A percentile compares a stretch with the other conserved stretches of the same genome.
Evolutionary conservation across 1,139 yeast species (phyloP).

Genomic region (Pichia sp.): DNA sequence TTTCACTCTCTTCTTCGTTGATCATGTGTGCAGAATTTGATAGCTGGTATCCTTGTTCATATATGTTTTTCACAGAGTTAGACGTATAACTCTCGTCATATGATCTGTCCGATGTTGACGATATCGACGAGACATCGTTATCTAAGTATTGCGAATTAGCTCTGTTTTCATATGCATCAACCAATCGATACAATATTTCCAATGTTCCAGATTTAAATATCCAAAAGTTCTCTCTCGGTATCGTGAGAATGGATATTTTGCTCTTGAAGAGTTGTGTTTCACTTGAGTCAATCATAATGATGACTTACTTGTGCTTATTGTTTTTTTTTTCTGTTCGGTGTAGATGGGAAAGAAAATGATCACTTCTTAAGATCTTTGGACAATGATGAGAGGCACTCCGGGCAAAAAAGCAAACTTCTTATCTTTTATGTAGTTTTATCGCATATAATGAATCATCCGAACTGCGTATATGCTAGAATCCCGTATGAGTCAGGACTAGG

Average conservation of each 20-base stretch:
- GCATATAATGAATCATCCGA: background rate
- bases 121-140: constrained; percentile 10
- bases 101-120: constrained; percentile 6
- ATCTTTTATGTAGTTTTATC: background rate
- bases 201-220: constrained; percentile 45
- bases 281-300: constrained; percentile 31
- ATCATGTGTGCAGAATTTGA: constrained; percentile 5
- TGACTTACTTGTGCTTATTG: too few relatives aligned
- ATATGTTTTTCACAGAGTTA: constrained; percentile 7
- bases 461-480: background rate
- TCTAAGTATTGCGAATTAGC: constrained; percentile 18
- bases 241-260: constrained; percentile 43
- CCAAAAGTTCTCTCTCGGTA: constrained; percentile 49
- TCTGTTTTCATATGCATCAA: constrained; percentile 21
- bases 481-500: background rate
- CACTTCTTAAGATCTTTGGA: too few relatives aligned
- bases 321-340: too few relatives aligned
- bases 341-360: too few relatives aligned
- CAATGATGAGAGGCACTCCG: background rate
- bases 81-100: constrained; percentile 18
- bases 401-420: background rate
- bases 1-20: constrained; percentile 1
- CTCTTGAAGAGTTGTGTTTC: constrained; percentile 44
- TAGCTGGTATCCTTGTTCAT: background rate
- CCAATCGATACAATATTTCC: constrained; percentile 34